phyloP scores from a whole-genome alignment of 768 basidiomycete species.

The Trametes punicea region DNA sequence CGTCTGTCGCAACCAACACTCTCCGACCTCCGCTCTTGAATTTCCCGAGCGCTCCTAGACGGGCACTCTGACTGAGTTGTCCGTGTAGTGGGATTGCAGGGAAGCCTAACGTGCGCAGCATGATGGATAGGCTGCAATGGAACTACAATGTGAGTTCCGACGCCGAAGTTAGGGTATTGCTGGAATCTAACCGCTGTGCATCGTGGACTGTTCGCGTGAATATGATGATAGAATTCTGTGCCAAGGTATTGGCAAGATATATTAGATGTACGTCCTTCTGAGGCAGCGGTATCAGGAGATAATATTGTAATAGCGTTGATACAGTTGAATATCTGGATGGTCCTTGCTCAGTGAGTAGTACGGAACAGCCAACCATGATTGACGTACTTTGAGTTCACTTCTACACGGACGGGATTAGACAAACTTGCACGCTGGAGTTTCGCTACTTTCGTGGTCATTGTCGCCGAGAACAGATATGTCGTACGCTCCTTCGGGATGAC shows the following conservation, averaged over 20 bases:
- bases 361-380: not conserved
- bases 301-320: slow-evolving; percentile 91
- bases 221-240: slow-evolving; percentile 91
- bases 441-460: slow-evolving; percentile 98
- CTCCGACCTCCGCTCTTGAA: slow-evolving; percentile 93
- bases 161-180: not conserved
- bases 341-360: not conserved
- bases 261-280: slow-evolving; percentile 92
- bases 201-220: slow-evolving; percentile 96
- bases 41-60: slow-evolving; percentile 89
- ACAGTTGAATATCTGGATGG: slow-evolving; percentile 88
- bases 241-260: slow-evolving; percentile 83
- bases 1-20: slow-evolving; percentile 93
- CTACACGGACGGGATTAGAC: slow-evolving; percentile 88
- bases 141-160: not conserved
- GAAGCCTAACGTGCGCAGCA: slow-evolving; percentile 88
- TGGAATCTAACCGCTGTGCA: slow-evolving; percentile 63
- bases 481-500: slow-evolving; percentile 91
- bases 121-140: slow-evolving; percentile 67
- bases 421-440: slow-evolving; percentile 94
- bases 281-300: slow-evolving; percentile 87
- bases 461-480: slow-evolving; percentile 96
- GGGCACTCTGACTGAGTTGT: slow-evolving; percentile 89
- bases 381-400: slow-evolving; percentile 87
- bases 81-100: slow-evolving; percentile 95